These are phyloP conservation scores for Exophiala mesophila DNA, from an alignment of 2,329 filamentous ascomycete genomes.

Conservation along the genomic window DNA sequence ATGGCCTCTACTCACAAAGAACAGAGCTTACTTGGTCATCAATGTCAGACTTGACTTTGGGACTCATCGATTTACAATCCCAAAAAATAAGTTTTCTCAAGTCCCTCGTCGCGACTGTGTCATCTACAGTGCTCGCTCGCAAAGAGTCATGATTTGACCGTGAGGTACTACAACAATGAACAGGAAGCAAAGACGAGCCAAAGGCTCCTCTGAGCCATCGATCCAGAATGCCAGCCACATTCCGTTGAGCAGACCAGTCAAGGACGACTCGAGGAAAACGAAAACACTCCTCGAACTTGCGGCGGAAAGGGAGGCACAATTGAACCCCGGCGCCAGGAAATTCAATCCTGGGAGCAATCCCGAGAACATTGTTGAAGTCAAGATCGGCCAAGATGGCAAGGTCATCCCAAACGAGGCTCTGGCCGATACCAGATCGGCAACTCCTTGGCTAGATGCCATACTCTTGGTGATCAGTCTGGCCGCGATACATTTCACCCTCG, in stretches of 20 bases:
- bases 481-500: constrained; percentile 42
- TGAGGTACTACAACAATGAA: too few species aligned
- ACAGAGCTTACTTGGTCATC: too few species aligned
- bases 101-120: too few species aligned
- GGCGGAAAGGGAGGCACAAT: constrained; percentile 37
- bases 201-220: constrained; percentile 8
- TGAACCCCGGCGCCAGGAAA: constrained; percentile 16
- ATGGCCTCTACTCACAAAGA: too few species aligned
- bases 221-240: constrained; percentile 20
- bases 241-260: constrained; percentile 13
- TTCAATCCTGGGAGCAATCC: constrained; percentile 7
- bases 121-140: too few species aligned
- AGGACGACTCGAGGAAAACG: constrained; percentile 17
- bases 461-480: constrained; percentile 40
- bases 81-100: too few species aligned
- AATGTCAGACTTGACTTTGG: too few species aligned
- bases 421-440: constrained; percentile 4
- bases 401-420: constrained; percentile 9
- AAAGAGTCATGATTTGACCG: too few species aligned
- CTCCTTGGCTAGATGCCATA: constrained; percentile 36
- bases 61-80: too few species aligned
- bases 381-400: constrained; percentile 21
- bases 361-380: constrained; percentile 24
- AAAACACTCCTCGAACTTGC: constrained; percentile 44
- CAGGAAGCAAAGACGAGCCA: constrained; percentile 24